Base-by-base conservation (phyloP, 2,329 filamentous ascomycete species). In the Kalaharituber pfeilii region DNA sequence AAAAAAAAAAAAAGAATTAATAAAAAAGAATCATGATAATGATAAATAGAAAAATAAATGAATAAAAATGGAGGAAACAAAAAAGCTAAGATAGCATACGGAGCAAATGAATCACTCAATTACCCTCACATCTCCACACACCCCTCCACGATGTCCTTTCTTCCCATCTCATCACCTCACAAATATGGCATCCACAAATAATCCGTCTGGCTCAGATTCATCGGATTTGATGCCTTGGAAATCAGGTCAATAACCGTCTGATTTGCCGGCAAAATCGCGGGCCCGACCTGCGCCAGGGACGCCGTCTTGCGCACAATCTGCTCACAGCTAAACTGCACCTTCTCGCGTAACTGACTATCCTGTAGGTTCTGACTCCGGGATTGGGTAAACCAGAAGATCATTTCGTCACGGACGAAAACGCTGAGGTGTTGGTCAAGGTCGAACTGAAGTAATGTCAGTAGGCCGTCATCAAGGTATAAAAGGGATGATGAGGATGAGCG, bases 101-200 rank as follows among this genome's bases (percentile, higher is more conserved):
- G n/a, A n/a, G n/a, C n/a, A n/a, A n/a, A n/a, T n/a, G n/a, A 36
- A 36, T n/a, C 30, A 36, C 30, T n/a, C 30, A 36, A 36, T n/a
- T 9, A 36, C 30, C 30, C 30, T 36, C 9, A 9, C 9, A 9
- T 36, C 30, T 9, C 9, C 30, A 9, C 30, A n/a, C 30, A 9
- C 30, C 30, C 30, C 30, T n/a, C 30, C 30, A n/a, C n/a, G n/a
- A n/a, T n/a, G n/a, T n/a, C n/a, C n/a, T n/a, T n/a, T n/a, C 30
- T 36, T n/a, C n/a, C 30, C 30, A 9, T 36, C 30, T 36, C 30
- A 36, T n/a, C 30, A 45, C 42, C 42, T 33, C 74, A 96, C 66
- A 96, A 72, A 72, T 94, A 98, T 24, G 86, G 82, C 89, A 96
- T 96, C 87, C 91, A 99, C 63, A 98, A 71, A 56, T 88, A 81